Evolutionary conservation across 208 protist genomes (phyloP), one percentile per base, ranked within the genome.

Genomic region (Trypanosoma lewisi): DNA sequence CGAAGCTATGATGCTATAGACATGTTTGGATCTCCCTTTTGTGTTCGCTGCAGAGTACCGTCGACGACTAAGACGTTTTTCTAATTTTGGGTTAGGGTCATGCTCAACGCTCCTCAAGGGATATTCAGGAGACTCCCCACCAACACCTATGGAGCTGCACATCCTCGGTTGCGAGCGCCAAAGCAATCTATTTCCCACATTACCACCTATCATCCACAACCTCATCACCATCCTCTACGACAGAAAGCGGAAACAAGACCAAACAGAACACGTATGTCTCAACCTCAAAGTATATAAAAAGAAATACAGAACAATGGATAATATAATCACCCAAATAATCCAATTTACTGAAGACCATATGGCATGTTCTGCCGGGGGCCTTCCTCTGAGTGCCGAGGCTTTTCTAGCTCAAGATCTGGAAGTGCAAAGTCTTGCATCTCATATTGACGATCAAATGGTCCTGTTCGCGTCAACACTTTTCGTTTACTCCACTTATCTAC

Each of bases 401-500:
- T 85, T 73, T 96, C 89, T 21, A 91, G 62, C 62, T 96, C 86
- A 27, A 96, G 49, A 59, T 96, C 89, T 11, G 89, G 89, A 9
- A 96, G 69, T 0, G 86, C 84, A 75, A 93, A 93, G 73, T 96
- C 89, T 52, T 96, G 89, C 89, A 96, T 96, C 61, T 96, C 89
- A 68, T 96, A 96, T 60, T 96, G 84, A 8, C 89, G 78, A 47
- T 96, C 89, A 75, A 96, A 96, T 7, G 89, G 89, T 0, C 89
- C 89, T 41, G 85, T 93, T 42, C 89, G 80, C 27, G 70, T 73
- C 12, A 96, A 72, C 49, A 96, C 84, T 50, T 96, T 96, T 25
- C 89, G 74, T 66, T 96, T 96, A 51, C 86, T 93, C 87, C 89
- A 96, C 75, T 96, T 96, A 63, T 96, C 89, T 2, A 93, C 87